These are phyloP conservation scores for Mortierella sp. DNA, from an alignment of 371 early-diverging fungal genomes.

Conservation along the genomic window DNA sequence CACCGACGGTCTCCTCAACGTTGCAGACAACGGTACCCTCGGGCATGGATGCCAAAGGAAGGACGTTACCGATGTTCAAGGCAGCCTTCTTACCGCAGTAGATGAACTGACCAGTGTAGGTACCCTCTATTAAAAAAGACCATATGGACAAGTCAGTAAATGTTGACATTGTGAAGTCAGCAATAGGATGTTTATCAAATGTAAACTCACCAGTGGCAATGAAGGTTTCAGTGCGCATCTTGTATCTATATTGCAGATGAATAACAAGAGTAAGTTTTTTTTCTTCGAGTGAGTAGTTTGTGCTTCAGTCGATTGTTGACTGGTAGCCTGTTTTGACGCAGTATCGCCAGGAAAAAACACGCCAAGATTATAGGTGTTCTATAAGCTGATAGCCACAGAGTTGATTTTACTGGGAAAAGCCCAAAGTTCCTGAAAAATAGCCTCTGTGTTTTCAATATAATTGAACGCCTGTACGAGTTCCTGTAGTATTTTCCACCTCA, in stretches of 20 bases:
- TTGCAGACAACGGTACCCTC: slow-evolving; percentile 99
- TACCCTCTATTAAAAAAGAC: slow-evolving; percentile 77
- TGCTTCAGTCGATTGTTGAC: no score
- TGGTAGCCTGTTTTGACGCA: no score
- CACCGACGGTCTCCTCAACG: slow-evolving; percentile 98
- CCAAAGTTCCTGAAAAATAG: slow-evolving; percentile 24
- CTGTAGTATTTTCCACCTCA: no score
- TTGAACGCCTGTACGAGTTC: no score
- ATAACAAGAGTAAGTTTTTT: slow-evolving; percentile 10
- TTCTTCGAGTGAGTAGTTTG: no score
- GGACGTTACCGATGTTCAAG: slow-evolving; percentile 96
- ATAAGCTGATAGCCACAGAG: slow-evolving; percentile 68
- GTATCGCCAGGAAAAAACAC: no score
- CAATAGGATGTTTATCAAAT: background rate
- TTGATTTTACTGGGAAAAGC: slow-evolving; percentile 99
- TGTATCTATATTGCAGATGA: slow-evolving; percentile 72
- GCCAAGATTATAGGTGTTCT: slow-evolving; percentile 78
- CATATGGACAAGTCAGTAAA: background rate
- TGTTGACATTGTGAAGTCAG: background rate
- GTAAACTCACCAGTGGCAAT: slow-evolving; percentile 90
- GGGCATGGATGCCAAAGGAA: slow-evolving; percentile 97
- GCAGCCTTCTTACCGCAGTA: slow-evolving; percentile 99
- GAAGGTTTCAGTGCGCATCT: slow-evolving; percentile 93
- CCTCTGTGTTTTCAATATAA: no score
- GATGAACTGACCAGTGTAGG: slow-evolving; percentile 99